Conservation (phyloP, 1,284 basidiomycete species). For the Sutorius eximius region DNA sequence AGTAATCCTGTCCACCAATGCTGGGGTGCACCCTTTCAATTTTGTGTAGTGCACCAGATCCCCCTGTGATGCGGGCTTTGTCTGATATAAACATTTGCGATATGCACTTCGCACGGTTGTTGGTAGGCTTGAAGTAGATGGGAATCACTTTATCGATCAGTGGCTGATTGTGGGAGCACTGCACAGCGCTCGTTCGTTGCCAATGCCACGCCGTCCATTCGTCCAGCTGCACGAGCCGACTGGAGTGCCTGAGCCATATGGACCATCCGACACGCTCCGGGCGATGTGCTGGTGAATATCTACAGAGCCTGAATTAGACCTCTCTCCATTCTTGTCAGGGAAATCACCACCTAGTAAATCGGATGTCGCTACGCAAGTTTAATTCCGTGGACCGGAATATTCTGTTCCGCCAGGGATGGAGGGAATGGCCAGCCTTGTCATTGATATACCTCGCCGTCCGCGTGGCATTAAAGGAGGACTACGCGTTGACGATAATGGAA, state of each 20-base stretch:
- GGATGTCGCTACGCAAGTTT: conserved; percentile 65
- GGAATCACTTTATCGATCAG: background rate
- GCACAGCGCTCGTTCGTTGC: background rate
- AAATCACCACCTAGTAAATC: conserved; percentile 51
- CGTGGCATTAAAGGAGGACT: conserved; percentile 60
- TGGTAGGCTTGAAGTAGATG: background rate
- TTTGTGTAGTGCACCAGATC: background rate
- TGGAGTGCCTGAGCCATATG: too few species aligned
- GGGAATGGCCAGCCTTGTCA: conserved; percentile 72
- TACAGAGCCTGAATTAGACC: too few species aligned
- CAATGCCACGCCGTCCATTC: background rate
- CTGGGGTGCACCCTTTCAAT: background rate
- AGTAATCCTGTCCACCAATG: background rate
- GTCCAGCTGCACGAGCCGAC: background rate
- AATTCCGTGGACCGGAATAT: conserved; percentile 71
- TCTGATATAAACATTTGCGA: background rate
- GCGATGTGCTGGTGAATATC: too few species aligned
- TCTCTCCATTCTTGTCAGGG: conserved; percentile 46
- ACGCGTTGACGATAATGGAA: conserved; percentile 36
- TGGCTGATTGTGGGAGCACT: background rate
- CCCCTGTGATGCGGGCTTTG: background rate
- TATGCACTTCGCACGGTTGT: background rate
- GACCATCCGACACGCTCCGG: too few species aligned
- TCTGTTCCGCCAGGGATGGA: conserved; percentile 68
- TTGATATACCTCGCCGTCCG: conserved; percentile 66